Evolutionary conservation across 305 asterid genomes (phyloP).

Genomic region (Fraxinus platypoda): DNA sequence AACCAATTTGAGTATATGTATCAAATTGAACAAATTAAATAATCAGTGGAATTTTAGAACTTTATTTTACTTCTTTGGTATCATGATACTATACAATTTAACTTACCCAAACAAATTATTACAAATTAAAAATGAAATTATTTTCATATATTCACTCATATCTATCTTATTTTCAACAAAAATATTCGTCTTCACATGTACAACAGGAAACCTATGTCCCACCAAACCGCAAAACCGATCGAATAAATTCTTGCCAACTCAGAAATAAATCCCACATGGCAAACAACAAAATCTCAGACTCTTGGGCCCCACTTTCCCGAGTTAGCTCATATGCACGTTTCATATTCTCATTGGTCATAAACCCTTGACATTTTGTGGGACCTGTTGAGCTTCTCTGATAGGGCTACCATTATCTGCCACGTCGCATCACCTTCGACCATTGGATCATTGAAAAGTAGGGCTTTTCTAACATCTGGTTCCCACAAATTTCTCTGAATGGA

Average conservation of each 20-base stretch:
- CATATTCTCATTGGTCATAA: not conserved
- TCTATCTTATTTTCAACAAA: not conserved
- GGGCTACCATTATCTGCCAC: conserved; percentile 37
- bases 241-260: not conserved
- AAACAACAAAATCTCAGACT: not conserved
- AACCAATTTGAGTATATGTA: not conserved
- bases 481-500: conserved; percentile 38
- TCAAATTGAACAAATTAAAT: not conserved
- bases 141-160: not conserved
- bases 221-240: not conserved
- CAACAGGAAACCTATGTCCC: not conserved
- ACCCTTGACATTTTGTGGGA: conserved; percentile 21
- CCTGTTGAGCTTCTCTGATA: conserved; percentile 29
- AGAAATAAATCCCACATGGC: not conserved
- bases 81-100: not conserved
- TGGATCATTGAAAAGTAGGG: conserved; percentile 40
- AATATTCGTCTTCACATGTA: not conserved
- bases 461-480: conserved; percentile 31
- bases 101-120: not conserved
- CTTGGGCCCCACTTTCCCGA: not conserved
- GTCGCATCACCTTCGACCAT: conserved; percentile 46
- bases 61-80: not conserved
- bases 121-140: not conserved
- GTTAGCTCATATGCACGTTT: conserved; percentile 20
- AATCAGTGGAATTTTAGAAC: not conserved